phyloP scores from a whole-genome alignment of 345 rosid species.

The Lagerstroemia speciosa region DNA sequence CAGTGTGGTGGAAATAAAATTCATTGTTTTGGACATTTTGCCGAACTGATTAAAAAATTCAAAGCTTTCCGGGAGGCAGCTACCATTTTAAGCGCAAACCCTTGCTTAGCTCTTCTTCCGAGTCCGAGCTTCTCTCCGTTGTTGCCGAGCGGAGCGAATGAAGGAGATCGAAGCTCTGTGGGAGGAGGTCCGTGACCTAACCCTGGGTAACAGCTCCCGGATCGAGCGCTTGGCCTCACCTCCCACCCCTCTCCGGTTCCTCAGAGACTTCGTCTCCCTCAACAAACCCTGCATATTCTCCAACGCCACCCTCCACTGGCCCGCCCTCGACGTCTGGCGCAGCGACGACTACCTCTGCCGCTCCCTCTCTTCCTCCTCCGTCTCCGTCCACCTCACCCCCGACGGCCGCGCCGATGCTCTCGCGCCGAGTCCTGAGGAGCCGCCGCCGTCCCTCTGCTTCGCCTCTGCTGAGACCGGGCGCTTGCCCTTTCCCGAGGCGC shows the following conservation, averaged over 20 bases:
- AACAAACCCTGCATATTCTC: slow-evolving; percentile 80
- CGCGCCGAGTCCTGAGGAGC: slow-evolving; percentile 14
- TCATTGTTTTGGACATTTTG: no score
- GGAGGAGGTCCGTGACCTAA: slow-evolving; percentile 67
- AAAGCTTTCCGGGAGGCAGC: no score
- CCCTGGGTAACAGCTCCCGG: slow-evolving; percentile 27
- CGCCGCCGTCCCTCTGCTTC: slow-evolving; percentile 35
- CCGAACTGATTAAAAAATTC: no score
- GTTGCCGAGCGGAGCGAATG: slow-evolving; percentile 2
- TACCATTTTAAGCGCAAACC: no score
- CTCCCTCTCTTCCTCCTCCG: slow-evolving; percentile 43
- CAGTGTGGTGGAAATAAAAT: no score
- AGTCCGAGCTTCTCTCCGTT: not conserved
- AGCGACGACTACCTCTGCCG: slow-evolving; percentile 36
- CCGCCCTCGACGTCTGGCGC: slow-evolving; percentile 65
- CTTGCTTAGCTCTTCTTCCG: not conserved
- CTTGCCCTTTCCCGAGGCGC: slow-evolving; percentile 49
- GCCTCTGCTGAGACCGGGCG: slow-evolving; percentile 64
- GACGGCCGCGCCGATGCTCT: slow-evolving; percentile 70
- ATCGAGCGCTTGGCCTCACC: slow-evolving; percentile 39
- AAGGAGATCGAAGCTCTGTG: slow-evolving; percentile 39
- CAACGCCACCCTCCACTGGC: slow-evolving; percentile 60
- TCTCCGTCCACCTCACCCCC: slow-evolving; percentile 83
- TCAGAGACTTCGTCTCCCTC: slow-evolving; percentile 53
- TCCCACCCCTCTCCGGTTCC: slow-evolving; percentile 59